These are phyloP conservation scores for Viola odorata DNA, from an alignment of 345 rosid genomes.

Conservation along the genomic window DNA sequence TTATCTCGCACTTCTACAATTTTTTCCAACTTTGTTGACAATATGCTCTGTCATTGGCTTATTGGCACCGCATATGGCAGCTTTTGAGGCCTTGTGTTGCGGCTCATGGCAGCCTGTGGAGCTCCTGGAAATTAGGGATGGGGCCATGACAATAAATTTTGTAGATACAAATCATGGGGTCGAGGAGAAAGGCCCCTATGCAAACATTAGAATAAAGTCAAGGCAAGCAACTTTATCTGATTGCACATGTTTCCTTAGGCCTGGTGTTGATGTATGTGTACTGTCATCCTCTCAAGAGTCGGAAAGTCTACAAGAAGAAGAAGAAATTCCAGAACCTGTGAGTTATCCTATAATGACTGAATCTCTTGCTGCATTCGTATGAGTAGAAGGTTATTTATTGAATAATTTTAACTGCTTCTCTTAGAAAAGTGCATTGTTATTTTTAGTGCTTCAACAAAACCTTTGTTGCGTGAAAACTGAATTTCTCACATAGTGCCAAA, in stretches of 20 bases:
- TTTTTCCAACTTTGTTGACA: neutral
- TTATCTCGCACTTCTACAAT: neutral
- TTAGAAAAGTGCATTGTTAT: neutral
- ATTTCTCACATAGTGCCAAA: too few species aligned
- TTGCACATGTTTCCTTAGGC: conserved; percentile 71
- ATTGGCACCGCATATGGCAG: conserved; percentile 24
- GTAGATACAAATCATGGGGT: conserved; percentile 24
- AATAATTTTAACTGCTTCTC: neutral
- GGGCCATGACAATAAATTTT: conserved; percentile 39
- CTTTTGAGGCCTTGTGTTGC: conserved; percentile 57
- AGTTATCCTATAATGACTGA: conserved; percentile 7
- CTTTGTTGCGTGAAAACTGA: neutral
- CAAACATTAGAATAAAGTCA: conserved; percentile 64
- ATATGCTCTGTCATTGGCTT: neutral
- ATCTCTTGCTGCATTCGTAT: neutral
- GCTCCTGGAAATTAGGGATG: conserved; percentile 44
- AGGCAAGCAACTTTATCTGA: conserved; percentile 54
- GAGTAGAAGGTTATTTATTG: neutral
- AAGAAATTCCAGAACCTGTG: conserved; percentile 36
- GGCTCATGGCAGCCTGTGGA: conserved; percentile 67
- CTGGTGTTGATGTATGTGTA: conserved; percentile 69
- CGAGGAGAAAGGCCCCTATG: conserved; percentile 38
- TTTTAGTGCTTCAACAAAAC: neutral
- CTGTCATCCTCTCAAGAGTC: conserved; percentile 25
- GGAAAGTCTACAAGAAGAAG: conserved; percentile 20